Percentiles rank a stretch among this genome's conserved stretches.
These are phyloP conservation scores for Boehmeria nivea DNA, from an alignment of 306 rosid genomes.

Conservation along the genomic window DNA sequence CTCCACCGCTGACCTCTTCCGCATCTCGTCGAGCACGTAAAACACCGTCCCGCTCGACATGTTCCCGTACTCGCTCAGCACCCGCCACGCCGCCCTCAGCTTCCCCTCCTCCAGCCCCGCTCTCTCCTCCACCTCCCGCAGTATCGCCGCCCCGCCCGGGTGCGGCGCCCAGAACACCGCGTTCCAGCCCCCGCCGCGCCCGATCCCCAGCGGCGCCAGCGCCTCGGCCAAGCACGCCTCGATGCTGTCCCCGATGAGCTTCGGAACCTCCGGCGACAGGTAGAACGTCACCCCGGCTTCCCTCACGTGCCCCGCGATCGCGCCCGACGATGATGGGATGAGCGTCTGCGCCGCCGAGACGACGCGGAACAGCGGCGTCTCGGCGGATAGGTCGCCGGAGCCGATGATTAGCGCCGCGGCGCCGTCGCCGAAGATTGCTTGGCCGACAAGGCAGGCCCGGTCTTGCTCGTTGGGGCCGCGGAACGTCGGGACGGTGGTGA, in stretches of 20 bases:
- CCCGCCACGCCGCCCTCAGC: not conserved
- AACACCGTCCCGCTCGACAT: not conserved
- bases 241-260: not conserved
- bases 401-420: not conserved
- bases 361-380: not conserved
- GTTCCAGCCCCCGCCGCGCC: not conserved
- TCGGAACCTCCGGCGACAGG: not conserved
- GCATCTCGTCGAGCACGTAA: too few relatives aligned
- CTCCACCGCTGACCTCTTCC: too few relatives aligned
- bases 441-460: not conserved
- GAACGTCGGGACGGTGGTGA: not conserved
- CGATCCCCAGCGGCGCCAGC: not conserved
- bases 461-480: not conserved
- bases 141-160: not conserved
- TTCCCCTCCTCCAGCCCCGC: not conserved
- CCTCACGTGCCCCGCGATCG: not conserved
- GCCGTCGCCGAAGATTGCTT: not conserved
- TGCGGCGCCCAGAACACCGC: not conserved
- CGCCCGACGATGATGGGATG: not conserved
- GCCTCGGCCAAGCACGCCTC: not conserved
- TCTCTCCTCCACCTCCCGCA: not conserved
- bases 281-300: not conserved
- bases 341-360: not conserved
- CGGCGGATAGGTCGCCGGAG: not conserved
- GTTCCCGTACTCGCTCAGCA: not conserved